Evolutionary conservation across 2,329 filamentous ascomycete genomes (phyloP), one percentile per base, ranked within the genome.

Genomic region (Coniochaeta ligniaria): DNA sequence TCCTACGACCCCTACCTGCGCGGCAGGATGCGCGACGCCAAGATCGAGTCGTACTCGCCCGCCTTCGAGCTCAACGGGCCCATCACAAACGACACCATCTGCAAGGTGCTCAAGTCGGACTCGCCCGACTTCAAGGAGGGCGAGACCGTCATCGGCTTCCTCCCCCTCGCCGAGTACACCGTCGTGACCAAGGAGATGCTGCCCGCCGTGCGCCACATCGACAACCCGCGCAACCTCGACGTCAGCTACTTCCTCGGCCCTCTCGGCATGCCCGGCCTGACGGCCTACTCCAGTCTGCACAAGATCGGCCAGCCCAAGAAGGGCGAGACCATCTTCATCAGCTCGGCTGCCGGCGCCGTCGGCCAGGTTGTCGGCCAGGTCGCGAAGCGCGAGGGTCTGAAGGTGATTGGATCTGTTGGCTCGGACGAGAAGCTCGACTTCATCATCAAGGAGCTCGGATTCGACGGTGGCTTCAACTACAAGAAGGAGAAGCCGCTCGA

Each of bases 1-100:
- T 93, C 90, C 45, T 89, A 89, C 76, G 92, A 96, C 74, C 92
- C 92, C 1, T 96, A 96, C 78, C 85, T 90, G 79, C 89, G 92
- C 61, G 89, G 89, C 63, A 84, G 85, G 66, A 93, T 96, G 89
- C 87, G 91, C 56, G 74, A 80, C 56, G 70, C 89, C 7, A 72
- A 78, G 38, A 68, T 76, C 70, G 85, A 89, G 75, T 92, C 89
- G 11, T 95, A 92, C 78, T 72, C 79, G 24, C 78, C 87, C 1
- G 74, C 88, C 2, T 91, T 86, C 69, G 71, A 79, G 17, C 73
- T 90, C 55, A 80, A 81, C 71, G 74, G 83, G 66, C 84, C 90
- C 64, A 83, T 96, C 64, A 76, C 75, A 65, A 93, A 87, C 74
- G 73, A 74, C 65, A 80, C 78, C 59, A 79, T 96, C 65, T 81